Conservation (phyloP, 2,329 filamentous ascomycete genomes). For the Tolypocladium tropicale region DNA sequence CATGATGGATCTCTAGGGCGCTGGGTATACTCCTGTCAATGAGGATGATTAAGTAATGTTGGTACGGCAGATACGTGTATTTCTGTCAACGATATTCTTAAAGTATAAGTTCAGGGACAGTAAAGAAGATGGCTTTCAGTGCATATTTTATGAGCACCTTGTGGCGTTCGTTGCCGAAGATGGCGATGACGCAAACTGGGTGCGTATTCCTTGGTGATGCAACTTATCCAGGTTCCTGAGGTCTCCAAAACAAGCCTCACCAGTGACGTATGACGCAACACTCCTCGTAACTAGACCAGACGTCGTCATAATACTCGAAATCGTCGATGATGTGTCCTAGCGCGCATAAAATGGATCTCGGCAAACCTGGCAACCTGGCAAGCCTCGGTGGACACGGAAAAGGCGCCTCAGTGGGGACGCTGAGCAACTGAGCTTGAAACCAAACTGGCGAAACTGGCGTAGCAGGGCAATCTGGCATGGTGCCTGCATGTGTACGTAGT, state of each 20-base stretch:
- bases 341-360: not conserved
- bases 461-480: not conserved
- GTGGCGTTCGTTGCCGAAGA: not conserved
- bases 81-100: not conserved
- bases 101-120: not conserved
- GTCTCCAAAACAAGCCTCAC: not conserved
- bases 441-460: not conserved
- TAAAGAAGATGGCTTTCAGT: not conserved
- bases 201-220: not conserved
- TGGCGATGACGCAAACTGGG: not conserved
- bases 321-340: not conserved
- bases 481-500: too few relatives aligned
- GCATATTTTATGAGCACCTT: not conserved
- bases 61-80: not conserved
- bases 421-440: not conserved
- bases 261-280: not conserved
- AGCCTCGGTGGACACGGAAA: not conserved
- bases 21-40: not conserved
- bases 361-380: too few relatives aligned
- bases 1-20: not conserved
- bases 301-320: too few relatives aligned
- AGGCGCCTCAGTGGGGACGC: not conserved
- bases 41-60: not conserved
- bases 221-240: not conserved
- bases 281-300: too few relatives aligned